phyloP scores from a whole-genome alignment of 306 rosid genomes.

The Prinsepia uniflora region DNA sequence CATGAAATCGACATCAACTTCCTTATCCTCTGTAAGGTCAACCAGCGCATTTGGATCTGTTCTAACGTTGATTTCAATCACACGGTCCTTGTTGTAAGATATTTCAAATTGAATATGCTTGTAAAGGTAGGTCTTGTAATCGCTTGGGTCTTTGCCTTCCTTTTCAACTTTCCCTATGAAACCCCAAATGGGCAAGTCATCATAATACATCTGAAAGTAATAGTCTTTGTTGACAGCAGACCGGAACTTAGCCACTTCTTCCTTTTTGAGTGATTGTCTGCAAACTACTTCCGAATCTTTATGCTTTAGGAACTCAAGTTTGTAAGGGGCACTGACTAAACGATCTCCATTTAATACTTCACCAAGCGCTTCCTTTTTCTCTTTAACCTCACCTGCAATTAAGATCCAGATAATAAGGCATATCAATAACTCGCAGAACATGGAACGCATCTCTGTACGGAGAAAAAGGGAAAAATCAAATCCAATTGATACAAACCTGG shows the following conservation, averaged over 20 bases:
- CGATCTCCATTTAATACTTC: slow-evolving; percentile 93
- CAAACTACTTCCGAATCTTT: slow-evolving; percentile 57
- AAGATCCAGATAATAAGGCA: slow-evolving; percentile 15
- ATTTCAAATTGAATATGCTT: slow-evolving; percentile 76
- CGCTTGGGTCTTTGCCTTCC: slow-evolving; percentile 72
- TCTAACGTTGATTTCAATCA: slow-evolving; percentile 62
- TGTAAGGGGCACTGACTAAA: slow-evolving; percentile 72
- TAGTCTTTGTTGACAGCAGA: slow-evolving; percentile 67
- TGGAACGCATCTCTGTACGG: neutral
- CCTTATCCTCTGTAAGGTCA: slow-evolving; percentile 68
- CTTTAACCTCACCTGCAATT: slow-evolving; percentile 51
- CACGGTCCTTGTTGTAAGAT: slow-evolving; percentile 64
- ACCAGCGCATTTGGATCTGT: slow-evolving; percentile 58
- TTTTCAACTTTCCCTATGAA: slow-evolving; percentile 76
- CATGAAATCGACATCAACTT: slow-evolving; percentile 53
- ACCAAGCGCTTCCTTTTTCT: slow-evolving; percentile 85
- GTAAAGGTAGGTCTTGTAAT: slow-evolving; percentile 61
- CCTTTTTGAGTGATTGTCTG: slow-evolving; percentile 42
- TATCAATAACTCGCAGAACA: neutral
- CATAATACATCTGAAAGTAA: slow-evolving; percentile 85
- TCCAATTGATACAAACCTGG: slow-evolving; percentile 48
- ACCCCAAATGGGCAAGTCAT: slow-evolving; percentile 90
- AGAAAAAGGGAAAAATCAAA: neutral
- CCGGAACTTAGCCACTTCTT: slow-evolving; percentile 61
- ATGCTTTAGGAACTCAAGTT: slow-evolving; percentile 55